Evolutionary conservation across 164 flowering plant genomes (phyloP), one percentile per base, ranked within the genome.

Genomic region (Chimonanthus praecox): DNA sequence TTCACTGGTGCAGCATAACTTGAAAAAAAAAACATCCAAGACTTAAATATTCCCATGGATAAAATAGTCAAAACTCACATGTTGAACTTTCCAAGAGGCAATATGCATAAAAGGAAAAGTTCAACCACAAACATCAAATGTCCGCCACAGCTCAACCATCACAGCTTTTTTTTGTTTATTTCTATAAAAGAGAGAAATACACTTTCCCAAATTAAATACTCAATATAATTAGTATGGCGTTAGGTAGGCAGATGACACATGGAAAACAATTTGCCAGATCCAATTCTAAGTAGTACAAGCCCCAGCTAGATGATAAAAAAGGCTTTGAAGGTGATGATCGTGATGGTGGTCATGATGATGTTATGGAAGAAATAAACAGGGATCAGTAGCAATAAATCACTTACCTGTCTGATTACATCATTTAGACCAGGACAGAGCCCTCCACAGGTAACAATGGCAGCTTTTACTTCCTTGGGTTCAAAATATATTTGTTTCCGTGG

Each of bases 341-440:
- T 33, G 33, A 33, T 33, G 33, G 33, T 33, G 33, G 33, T 33
- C 1, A 33, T 20, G 21, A 20, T 20, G 21, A 20, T 20, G 66
- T 63, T 9, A 33, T 63, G 21, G 21, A 7, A 20, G 46, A 63
- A 1, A 63, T n/a, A 63, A n/a, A 63, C 21, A 63, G 66, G 9
- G 11, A 7, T 65, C 45, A 44, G 9, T 13, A 43, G 46, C 11
- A 43, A 65, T 7, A 50, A 47, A 4, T 49, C 16, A 64, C 50
- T 2, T 65, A 92, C 98, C 87, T 92, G 97, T 83, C 97, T 82
- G 63, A 94, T 92, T 70, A 94, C 98, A 87, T 91, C 94, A 83
- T 94, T 94, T 20, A 91, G 91, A 77, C 98, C 97, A 77, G 98
- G 97, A 66, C 97, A 92, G 33, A 90, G 89, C n/a, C 97, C 97